These are phyloP conservation scores for Borovskyia barvae DNA, from an alignment of 208 protist genomes.

Conservation along the genomic window DNA sequence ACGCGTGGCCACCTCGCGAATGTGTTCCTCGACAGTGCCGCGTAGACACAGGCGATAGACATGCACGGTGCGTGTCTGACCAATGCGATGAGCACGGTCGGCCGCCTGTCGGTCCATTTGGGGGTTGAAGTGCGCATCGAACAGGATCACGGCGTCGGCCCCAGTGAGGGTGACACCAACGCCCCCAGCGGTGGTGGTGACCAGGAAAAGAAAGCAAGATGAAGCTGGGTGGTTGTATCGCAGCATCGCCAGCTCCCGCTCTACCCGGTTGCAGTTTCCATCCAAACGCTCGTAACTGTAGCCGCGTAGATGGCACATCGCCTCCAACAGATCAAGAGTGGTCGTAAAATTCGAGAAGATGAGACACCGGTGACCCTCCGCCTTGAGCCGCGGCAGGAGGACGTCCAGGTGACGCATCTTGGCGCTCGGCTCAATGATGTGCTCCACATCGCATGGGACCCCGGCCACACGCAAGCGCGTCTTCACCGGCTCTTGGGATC, in stretches of 20 bases:
- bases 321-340: constrained; percentile 87
- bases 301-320: constrained; percentile 59
- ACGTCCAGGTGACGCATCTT: constrained; percentile 95
- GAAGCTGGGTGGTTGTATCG: constrained; percentile 89
- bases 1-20: constrained; percentile 88
- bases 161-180: constrained; percentile 98
- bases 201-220: constrained; percentile 95
- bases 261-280: constrained; percentile 74
- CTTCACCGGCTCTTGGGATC: constrained; percentile 21
- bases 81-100: constrained; percentile 94
- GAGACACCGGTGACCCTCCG: constrained; percentile 77
- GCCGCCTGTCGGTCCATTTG: constrained; percentile 97
- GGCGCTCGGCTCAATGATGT: constrained; percentile 72
- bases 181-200: constrained; percentile 97
- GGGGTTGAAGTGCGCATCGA: constrained; percentile 98
- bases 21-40: constrained; percentile 95
- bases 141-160: constrained; percentile 95
- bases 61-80: constrained; percentile 92
- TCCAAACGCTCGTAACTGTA: constrained; percentile 86
- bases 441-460: constrained; percentile 54
- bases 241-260: constrained; percentile 92
- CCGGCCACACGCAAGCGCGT: constrained; percentile 51
- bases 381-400: constrained; percentile 81
- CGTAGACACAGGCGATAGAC: constrained; percentile 95
- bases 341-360: constrained; percentile 92